Evolutionary conservation across 2,329 filamentous ascomycete genomes (phyloP), one percentile per base, ranked within the genome.

Genomic region (Fusarium phyllophilum): DNA sequence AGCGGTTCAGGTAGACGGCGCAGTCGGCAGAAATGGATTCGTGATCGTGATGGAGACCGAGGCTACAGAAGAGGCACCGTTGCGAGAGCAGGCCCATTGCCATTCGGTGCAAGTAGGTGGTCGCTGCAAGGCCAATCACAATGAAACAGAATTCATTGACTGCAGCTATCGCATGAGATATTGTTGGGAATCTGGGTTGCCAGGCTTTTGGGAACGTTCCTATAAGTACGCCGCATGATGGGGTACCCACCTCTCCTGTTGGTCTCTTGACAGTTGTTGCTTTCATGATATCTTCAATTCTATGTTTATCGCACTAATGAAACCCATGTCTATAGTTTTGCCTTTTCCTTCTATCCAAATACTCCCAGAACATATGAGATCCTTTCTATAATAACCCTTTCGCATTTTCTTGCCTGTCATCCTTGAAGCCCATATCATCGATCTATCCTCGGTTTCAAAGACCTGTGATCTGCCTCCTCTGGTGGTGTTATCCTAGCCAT

Each of bases 181-280:
- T 13, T 18, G 15, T 15, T 29, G 4, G 12, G 6, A 45, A 14
- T 20, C 5, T 20, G 8, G 20, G 12, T 4, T 46, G 2, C 10
- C 44, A 29, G 12, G 24, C 7, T 29, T 20, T 6, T 8, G 18
- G 24, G 3, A 8, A 14, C 12, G 24, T 14, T 46, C n/a, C 7
- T 12, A 10, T 18, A 11, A 8, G 9, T 18, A 18, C 0, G 15
- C 3, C 6, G n/a, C 41, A 44, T 44, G 2, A 9, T 18, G 6
- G n/a, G 15, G n/a, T 44, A 17, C n/a, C n/a, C n/a, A n/a, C 17
- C n/a, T 46, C 8, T 22, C 1, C 12, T 13, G 8, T 46, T 46
- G 12, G 12, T 46, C 44, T 31, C 31, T 31, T 46, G 18, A 29
- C 8, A 29, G 12, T 22, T 7, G 5, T 48, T 31, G 9, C 14